phyloP scores from a whole-genome alignment of 1,284 basidiomycete species.

The Cutaneotrichosporon sp. region DNA sequence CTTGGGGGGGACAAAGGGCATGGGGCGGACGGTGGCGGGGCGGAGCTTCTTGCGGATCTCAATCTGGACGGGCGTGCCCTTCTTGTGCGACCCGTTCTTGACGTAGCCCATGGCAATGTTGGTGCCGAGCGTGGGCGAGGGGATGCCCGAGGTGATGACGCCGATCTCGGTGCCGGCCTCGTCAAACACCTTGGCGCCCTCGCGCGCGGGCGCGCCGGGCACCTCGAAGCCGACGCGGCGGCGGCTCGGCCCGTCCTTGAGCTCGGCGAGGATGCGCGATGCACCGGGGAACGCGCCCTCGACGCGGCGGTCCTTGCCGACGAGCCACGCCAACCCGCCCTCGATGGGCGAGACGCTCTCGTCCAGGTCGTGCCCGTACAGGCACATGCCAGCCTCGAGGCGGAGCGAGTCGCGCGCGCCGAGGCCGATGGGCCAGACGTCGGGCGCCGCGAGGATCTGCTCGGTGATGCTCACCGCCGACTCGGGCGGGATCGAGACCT shows the following conservation, averaged over 20 bases:
- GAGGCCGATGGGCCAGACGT: constrained; percentile 84
- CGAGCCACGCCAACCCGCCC: constrained; percentile 88
- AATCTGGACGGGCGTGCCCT: constrained; percentile 68
- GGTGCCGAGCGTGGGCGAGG: constrained; percentile 82
- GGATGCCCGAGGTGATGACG: constrained; percentile 88
- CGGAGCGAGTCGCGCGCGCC: constrained; percentile 91
- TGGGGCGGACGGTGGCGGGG: constrained; percentile 46
- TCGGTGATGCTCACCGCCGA: constrained; percentile 72
- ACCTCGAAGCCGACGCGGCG: constrained; percentile 82
- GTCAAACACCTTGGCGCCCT: constrained; percentile 76
- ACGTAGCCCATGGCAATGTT: constrained; percentile 99
- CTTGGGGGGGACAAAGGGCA: constrained; percentile 56
- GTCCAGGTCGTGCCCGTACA: constrained; percentile 93
- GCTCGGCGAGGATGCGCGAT: constrained; percentile 71
- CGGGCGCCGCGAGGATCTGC: constrained; percentile 62
- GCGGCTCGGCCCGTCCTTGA: constrained; percentile 76
- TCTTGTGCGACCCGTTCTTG: constrained; percentile 79
- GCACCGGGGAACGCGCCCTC: constrained; percentile 75
- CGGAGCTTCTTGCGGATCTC: constrained; percentile 55
- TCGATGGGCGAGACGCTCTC: constrained; percentile 85
- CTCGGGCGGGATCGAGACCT: constrained; percentile 87
- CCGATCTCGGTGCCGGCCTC: constrained; percentile 66
- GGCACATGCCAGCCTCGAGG: constrained; percentile 96
- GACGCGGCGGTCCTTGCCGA: constrained; percentile 77
- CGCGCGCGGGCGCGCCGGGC: constrained; percentile 83